Evolutionary conservation across 129 eudicot species (phyloP), one percentile per base, ranked within the genome.

Genomic region (Ambrosia artemisiifolia): DNA sequence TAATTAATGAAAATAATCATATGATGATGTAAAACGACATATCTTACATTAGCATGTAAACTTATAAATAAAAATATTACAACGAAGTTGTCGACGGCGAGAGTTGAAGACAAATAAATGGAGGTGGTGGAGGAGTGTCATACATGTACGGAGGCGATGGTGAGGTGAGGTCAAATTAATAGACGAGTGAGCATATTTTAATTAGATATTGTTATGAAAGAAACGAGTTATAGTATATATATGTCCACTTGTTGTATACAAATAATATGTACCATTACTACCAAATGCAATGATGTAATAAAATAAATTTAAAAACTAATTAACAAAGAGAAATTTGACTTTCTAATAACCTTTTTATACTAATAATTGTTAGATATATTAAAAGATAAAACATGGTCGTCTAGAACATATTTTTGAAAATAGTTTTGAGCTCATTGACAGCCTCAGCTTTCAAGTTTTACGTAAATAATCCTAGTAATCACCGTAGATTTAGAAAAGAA

Each of bases 141-240:
- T 57, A 6, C 63, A 11, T 57, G 63, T 57, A 57, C 63, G 63
- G 63, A 57, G 17, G 62, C 14, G 9, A 55, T 54, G 62, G 14
- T 55, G 34, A 55, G 32, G 3, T 54, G 13, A 54, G 61, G 61
- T 54, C 61, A 54, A 54, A 54, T 6, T 38, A 38, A 38, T 18
- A 53, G 32, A 53, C 11, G n/a, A n/a, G n/a, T n/a, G n/a, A n/a
- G n/a, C n/a, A n/a, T n/a, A n/a, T n/a, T n/a, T n/a, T n/a, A n/a
- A n/a, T n/a, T n/a, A n/a, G n/a, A 53, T 53, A 19, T 16, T 53
- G 12, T 10, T 18, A 6, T 17, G 11, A 53, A 16, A 9, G 18
- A 16, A 53, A 16, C 11, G 12, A 53, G 30, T 17, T 53, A 19
- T 19, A 53, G 7, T 7, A 18, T 18, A 54, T 54, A 54, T 18